phyloP scores from a whole-genome alignment of 305 asterid species.

The Withania somnifera region DNA sequence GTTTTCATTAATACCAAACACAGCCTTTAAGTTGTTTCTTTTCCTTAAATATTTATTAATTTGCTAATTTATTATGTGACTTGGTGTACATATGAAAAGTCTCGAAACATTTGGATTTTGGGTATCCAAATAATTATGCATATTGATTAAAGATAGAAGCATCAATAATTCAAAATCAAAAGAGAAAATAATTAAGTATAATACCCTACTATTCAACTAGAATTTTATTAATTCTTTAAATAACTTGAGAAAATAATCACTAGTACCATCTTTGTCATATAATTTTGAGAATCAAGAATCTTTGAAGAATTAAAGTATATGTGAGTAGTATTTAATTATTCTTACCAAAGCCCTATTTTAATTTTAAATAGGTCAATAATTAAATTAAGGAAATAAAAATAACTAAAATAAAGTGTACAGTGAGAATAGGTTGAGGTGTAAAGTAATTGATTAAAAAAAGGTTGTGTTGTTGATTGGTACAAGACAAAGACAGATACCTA shows the following conservation, averaged over 20 bases:
- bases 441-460: neutral
- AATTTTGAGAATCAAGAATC: neutral
- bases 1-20: neutral
- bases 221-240: neutral
- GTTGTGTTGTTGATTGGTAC: neutral
- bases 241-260: neutral
- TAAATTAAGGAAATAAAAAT: neutral
- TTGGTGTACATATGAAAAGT: neutral
- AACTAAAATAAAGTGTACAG: neutral
- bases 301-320: neutral
- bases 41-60: neutral
- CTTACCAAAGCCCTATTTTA: neutral
- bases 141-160: neutral
- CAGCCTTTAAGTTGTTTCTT: neutral
- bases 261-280: neutral
- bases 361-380: neutral
- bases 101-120: neutral
- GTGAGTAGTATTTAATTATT: neutral
- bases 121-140: neutral
- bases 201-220: neutral
- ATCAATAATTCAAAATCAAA: neutral
- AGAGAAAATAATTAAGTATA: neutral
- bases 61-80: neutral
- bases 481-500: conserved; percentile 24
- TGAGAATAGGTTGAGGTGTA: conserved; percentile 11